Conservation (phyloP, 1,284 basidiomycete species). For the Irpex rosettiformis region DNA sequence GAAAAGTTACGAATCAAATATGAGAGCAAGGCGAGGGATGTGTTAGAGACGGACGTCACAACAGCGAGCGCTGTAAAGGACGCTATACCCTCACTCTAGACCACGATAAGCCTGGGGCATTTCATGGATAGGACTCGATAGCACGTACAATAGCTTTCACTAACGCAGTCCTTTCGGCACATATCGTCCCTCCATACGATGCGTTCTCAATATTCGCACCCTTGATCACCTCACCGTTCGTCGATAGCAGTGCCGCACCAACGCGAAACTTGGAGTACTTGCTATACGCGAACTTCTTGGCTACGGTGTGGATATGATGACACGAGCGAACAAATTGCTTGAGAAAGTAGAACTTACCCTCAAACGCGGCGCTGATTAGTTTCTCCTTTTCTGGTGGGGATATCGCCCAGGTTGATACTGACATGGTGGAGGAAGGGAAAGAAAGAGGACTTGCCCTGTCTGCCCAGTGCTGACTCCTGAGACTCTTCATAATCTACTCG, state of each 20-base stretch:
- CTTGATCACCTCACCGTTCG: constrained; percentile 69
- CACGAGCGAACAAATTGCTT: not conserved
- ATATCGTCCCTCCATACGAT: constrained; percentile 83
- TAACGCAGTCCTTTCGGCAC: constrained; percentile 86
- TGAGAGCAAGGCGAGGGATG: not conserved
- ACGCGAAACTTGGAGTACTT: constrained; percentile 89
- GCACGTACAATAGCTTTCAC: constrained; percentile 78
- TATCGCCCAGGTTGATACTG: constrained; percentile 22
- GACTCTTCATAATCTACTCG: too few species aligned
- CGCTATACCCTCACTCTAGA: constrained; percentile 70
- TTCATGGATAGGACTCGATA: constrained; percentile 12
- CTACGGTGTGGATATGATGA: constrained; percentile 31
- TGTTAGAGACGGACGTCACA: constrained; percentile 46
- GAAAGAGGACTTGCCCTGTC: not conserved
- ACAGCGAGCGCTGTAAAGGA: constrained; percentile 74
- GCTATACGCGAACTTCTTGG: constrained; percentile 57
- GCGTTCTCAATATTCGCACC: constrained; percentile 92
- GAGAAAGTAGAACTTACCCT: constrained; percentile 21
- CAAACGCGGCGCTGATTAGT: constrained; percentile 32
- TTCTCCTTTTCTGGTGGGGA: constrained; percentile 23
- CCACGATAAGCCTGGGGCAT: constrained; percentile 5
- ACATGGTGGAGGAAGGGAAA: constrained; percentile 17
- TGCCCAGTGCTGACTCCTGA: too few species aligned
- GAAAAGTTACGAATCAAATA: not conserved
- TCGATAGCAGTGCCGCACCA: constrained; percentile 76